Evolutionary conservation across 2,329 filamentous ascomycete species (phyloP).

Genomic region (Neospermospora avenae): DNA sequence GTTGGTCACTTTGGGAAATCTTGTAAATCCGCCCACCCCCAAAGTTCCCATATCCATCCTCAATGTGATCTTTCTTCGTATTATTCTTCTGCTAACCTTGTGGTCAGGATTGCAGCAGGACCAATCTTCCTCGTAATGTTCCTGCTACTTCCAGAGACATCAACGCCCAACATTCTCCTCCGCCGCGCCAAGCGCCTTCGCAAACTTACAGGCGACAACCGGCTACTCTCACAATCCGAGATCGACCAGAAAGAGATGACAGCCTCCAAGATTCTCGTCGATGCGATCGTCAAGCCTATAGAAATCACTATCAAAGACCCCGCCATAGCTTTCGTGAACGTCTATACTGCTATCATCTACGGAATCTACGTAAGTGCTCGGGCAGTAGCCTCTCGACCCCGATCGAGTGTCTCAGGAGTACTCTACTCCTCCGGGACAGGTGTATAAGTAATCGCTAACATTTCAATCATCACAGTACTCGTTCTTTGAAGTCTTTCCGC

Average conservation of each 20-base stretch:
- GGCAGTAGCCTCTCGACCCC: too few relatives aligned
- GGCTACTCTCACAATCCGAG: slow-evolving; percentile 60
- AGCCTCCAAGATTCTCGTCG: slow-evolving; percentile 43
- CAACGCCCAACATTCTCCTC: slow-evolving; percentile 55
- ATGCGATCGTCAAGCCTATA: slow-evolving; percentile 48
- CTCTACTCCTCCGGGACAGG: too few relatives aligned
- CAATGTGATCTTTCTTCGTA: too few relatives aligned
- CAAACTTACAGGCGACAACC: slow-evolving; percentile 52
- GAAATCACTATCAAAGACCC: slow-evolving; percentile 60
- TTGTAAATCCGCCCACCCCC: too few relatives aligned
- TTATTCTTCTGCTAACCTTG: too few relatives aligned
- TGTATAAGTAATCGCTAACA: too few relatives aligned
- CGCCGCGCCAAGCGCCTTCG: slow-evolving; percentile 60
- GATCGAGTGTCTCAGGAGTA: too few relatives aligned
- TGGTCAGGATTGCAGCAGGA: slow-evolving; percentile 55
- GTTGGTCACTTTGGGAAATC: slow-evolving; percentile 64
- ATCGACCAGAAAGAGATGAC: slow-evolving; percentile 57
- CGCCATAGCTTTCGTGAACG: slow-evolving; percentile 57
- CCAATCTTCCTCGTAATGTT: slow-evolving; percentile 61
- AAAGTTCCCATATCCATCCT: too few relatives aligned
- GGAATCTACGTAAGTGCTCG: slow-evolving; percentile 45
- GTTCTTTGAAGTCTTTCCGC: slow-evolving; percentile 65
- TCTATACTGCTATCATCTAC: slow-evolving; percentile 61
- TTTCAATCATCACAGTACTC: slow-evolving; percentile 38
- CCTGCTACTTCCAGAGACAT: slow-evolving; percentile 63